A percentile compares a stretch with the other conserved stretches of the same genome.
Conservation (phyloP, 2,329 filamentous ascomycete genomes). For the Lachnellula subtilissima region DNA sequence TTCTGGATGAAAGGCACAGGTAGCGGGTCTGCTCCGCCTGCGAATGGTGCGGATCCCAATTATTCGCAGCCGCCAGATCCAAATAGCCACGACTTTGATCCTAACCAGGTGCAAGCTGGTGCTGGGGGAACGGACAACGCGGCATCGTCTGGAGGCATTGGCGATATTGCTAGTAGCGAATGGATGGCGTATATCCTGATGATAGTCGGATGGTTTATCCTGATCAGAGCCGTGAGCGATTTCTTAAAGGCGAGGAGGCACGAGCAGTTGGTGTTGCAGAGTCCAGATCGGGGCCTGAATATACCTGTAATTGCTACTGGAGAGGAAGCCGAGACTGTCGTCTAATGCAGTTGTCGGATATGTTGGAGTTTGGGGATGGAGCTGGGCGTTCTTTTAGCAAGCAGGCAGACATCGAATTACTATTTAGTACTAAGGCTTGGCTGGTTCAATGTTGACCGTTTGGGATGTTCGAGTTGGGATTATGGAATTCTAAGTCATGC, state of each 20-base stretch:
- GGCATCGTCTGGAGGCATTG: slow-evolving; percentile 39
- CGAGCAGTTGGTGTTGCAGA: slow-evolving; percentile 88
- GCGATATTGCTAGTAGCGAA: slow-evolving; percentile 67
- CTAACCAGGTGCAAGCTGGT: slow-evolving; percentile 53
- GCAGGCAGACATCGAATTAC: not conserved
- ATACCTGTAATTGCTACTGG: slow-evolving; percentile 83
- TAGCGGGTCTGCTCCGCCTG: slow-evolving; percentile 37
- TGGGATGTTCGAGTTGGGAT: not conserved
- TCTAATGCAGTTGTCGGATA: slow-evolving; percentile 42
- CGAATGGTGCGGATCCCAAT: slow-evolving; percentile 43
- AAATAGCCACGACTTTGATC: slow-evolving; percentile 85
- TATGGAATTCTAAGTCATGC: not conserved
- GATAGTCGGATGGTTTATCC: slow-evolving; percentile 97
- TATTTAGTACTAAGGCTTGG: not conserved
- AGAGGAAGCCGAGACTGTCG: slow-evolving; percentile 72
- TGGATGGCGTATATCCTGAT: slow-evolving; percentile 91
- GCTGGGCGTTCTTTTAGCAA: not conserved
- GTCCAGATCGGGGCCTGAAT: slow-evolving; percentile 79
- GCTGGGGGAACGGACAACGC: slow-evolving; percentile 34
- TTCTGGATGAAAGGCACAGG: slow-evolving; percentile 81
- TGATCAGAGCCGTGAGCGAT: slow-evolving; percentile 90
- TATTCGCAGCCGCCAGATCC: slow-evolving; percentile 76
- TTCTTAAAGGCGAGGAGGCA: slow-evolving; percentile 84
- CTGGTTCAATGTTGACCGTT: not conserved
- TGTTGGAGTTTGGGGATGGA: not conserved